These are phyloP conservation scores for Aspergillus flavus DNA, from an alignment of 2,329 filamentous ascomycete genomes.

Conservation along the genomic window DNA sequence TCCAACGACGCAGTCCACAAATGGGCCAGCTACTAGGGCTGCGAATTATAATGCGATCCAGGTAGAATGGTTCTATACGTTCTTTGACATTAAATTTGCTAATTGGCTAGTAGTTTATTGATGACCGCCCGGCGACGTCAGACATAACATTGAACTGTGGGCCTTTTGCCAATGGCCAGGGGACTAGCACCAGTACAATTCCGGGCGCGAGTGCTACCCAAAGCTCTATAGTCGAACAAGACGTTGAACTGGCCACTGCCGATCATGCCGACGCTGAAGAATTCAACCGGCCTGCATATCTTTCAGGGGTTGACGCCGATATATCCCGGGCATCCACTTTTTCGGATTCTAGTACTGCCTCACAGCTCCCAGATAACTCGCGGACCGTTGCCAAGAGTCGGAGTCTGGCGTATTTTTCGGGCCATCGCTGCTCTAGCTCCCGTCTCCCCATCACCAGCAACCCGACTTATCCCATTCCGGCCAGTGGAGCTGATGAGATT, in stretches of 20 bases:
- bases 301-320: not conserved
- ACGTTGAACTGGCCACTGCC: not conserved
- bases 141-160: not conserved
- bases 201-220: not conserved
- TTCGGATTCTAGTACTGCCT: not conserved
- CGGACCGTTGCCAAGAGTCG: constrained; percentile 4
- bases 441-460: not conserved
- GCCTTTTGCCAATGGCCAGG: not conserved
- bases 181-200: not conserved
- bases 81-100: not conserved
- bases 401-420: not conserved
- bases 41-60: constrained; percentile 21
- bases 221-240: not conserved
- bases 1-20: constrained; percentile 7
- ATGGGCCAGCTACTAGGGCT: constrained; percentile 7
- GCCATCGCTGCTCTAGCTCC: not conserved
- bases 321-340: not conserved
- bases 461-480: constrained; percentile 3
- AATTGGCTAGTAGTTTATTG: not conserved
- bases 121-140: not conserved
- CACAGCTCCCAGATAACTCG: not conserved
- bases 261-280: not conserved
- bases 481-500: constrained; percentile 20
- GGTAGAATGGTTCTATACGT: constrained; percentile 11
- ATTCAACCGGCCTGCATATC: not conserved